These are phyloP conservation scores for Postia placenta DNA, from an alignment of 768 basidiomycete genomes.

Conservation along the genomic window DNA sequence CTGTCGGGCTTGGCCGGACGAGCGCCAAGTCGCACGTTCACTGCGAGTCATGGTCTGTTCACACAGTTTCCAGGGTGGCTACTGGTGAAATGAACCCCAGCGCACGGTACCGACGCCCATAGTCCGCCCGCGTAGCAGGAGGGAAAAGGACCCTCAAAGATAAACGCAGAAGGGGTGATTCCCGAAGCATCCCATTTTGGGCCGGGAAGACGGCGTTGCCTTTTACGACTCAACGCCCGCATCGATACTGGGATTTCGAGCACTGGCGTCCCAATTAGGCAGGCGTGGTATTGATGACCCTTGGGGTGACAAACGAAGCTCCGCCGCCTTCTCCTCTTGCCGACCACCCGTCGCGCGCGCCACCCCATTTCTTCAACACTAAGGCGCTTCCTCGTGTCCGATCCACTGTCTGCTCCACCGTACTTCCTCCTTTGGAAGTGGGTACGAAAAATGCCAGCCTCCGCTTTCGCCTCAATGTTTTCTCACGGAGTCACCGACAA, in stretches of 20 bases:
- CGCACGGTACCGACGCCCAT: not conserved
- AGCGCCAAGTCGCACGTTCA: not conserved
- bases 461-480: slow-evolving; percentile 1
- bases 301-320: not conserved
- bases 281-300: not conserved
- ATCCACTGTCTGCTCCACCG: not conserved
- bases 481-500: not conserved
- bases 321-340: not conserved
- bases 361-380: not conserved
- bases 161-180: not conserved
- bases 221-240: slow-evolving; percentile 8
- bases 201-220: slow-evolving; percentile 4
- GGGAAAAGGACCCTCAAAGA: not conserved
- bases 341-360: not conserved
- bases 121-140: not conserved
- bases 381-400: not conserved
- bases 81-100: not conserved
- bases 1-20: not conserved
- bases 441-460: not conserved
- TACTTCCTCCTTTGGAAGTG: not conserved
- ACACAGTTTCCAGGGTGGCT: not conserved
- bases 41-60: not conserved
- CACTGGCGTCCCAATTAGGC: slow-evolving; percentile 5
- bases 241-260: slow-evolving; percentile 6
- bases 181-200: not conserved